Percentiles rank a stretch among this genome's conserved stretches.
phyloP scores from a whole-genome alignment of 75 land plant genomes.

The Pinus taeda region DNA sequence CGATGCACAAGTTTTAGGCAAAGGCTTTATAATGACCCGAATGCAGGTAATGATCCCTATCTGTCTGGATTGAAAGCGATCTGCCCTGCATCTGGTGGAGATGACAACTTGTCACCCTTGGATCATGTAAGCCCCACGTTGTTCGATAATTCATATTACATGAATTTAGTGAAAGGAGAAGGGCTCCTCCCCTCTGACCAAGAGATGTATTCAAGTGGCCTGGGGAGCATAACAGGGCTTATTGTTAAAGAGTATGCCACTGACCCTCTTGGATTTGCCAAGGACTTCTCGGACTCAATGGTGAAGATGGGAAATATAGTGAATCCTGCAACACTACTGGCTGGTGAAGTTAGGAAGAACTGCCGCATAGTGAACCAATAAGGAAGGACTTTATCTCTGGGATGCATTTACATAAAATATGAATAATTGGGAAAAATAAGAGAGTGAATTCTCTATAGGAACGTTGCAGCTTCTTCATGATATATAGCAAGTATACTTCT shows the following conservation, averaged over 20 bases:
- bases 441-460: too few relatives aligned
- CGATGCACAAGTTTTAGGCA: conserved; percentile 55
- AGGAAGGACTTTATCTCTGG: background rate
- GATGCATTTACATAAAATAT: too few relatives aligned
- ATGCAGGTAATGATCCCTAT: conserved; percentile 15
- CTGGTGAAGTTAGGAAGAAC: conserved; percentile 75
- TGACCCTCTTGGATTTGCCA: conserved; percentile 39
- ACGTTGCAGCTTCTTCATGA: too few relatives aligned
- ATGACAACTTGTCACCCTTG: conserved; percentile 46
- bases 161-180: conserved; percentile 36
- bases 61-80: conserved; percentile 31
- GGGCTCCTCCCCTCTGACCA: conserved; percentile 62
- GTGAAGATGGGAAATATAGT: conserved; percentile 74
- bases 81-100: conserved; percentile 43
- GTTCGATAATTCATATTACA: conserved; percentile 75
- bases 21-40: conserved; percentile 56
- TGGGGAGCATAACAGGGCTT: conserved; percentile 25
- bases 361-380: conserved; percentile 58
- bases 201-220: too few relatives aligned
- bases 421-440: too few relatives aligned
- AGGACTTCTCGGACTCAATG: conserved; percentile 70
- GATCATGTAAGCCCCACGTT: conserved; percentile 61
- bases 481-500: too few relatives aligned
- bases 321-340: conserved; percentile 26
- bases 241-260: conserved; percentile 40